Base-by-base conservation (phyloP, 768 basidiomycete species). In the Tulasnella sp. region DNA sequence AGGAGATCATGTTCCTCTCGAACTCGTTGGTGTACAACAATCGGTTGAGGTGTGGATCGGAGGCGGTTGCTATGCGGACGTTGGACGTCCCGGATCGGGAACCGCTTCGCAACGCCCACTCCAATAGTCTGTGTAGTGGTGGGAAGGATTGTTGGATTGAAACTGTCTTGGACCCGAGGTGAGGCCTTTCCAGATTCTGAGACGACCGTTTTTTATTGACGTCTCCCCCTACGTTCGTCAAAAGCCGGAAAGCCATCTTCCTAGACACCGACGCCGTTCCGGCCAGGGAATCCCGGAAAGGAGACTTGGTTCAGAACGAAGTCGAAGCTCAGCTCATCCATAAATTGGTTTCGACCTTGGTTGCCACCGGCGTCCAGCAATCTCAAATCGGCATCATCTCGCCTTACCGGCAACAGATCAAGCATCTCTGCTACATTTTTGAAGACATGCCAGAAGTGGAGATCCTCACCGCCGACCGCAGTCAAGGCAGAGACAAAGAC, bases 401-500 rank as follows among this genome's bases (percentile, higher is more conserved):
- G 4, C 85, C 96, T 49, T 99, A 99, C 82, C 89, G 96, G 1
- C 97, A 99, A 79, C 97, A 99, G 81, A 91, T 96, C 84, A 98
- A 99, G 84, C 86, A 96, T 0, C 83, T 99, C 37, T 86, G 89
- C 0, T 86, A 92, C 78, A 83, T 91, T 64, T 82, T 98, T 45
- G 83, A 85, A 40, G 83, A 82, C 58, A 85, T 85, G 76, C 85
- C 86, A 49, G 88, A 85, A 1, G 85, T 97, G 17, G 96, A 99
- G 82, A 88, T 96, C 68, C 83, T 97, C 77, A 99, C 96, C 0
- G 96, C 94, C 5, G 97, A 99, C 83, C 91, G 90, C 76, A 94
- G 92, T 82, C 96, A 97, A 83, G 96, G 97, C 0, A 84, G 97
- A 69, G 97, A 99, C 83, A 99, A 99, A 82, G 94, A 97, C 67